Base-by-base conservation (phyloP, 192 early-diverging fungal genomes). In the Funneliformis mosseae region DNA sequence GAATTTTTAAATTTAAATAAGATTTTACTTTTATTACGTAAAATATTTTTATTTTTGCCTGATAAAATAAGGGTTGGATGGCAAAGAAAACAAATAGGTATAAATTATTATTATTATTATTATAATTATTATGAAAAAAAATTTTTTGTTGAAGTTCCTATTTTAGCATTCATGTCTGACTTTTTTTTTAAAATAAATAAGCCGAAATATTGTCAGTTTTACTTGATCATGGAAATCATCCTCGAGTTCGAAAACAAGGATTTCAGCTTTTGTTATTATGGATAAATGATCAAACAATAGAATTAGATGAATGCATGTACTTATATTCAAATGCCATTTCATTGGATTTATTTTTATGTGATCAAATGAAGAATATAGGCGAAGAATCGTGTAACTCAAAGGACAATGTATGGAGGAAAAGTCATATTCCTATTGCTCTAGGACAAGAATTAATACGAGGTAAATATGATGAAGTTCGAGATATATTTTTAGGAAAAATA, bases 21-120 rank as follows among this genome's bases (percentile, higher is more conserved):
- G 76, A 88, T 86, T 0, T 70, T 94, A 38, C 77, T 86, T 60
- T 73, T 95, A 33, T 82, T 95, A 25, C 84, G 91, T 48, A 93
- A 92, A 72, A 85, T 95, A 69, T 88, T 95, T 77, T 74, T 91
- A 14, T 92, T 86, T 83, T 80, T 92, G 18, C 90, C 91, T 11
- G 91, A 93, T 74, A 85, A 89, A 79, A 90, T 95, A 81, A 86
- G 89, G 28, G 83, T 82, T 43, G 94, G 95, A 8, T 96, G 94
- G 95, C 89, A 95, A 80, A 78, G 87, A 27, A 77, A 82, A 61
- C 83, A 88, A 73, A 90, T 96, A 63, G 89, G 93, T 93, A 72
- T 27, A 18, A 1, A 55, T 55, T 6, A 33, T 33, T 33, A 33
- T 50, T 55, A 55, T 55, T 55, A 21, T 55, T 55, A 7, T 50